A percentile compares a stretch with the other conserved stretches of the same genome.
Conservation (phyloP, 225 moss, liverwort and hornwort species). For the Polytrichum commune region DNA sequence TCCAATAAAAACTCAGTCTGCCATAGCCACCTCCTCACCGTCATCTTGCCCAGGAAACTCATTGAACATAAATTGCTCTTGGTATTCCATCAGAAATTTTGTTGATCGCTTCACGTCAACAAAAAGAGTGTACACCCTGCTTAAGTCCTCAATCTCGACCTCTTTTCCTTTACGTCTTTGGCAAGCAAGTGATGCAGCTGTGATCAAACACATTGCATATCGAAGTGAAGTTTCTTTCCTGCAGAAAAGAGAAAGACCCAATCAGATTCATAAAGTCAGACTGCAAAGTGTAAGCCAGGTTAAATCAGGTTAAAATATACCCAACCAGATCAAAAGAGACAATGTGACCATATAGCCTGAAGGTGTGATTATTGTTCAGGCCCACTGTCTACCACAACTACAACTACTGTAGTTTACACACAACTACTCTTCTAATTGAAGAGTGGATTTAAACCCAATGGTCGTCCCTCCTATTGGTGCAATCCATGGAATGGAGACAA, state of each 20-base stretch:
- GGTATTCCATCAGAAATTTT: slow-evolving; percentile 81
- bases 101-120: slow-evolving; percentile 82
- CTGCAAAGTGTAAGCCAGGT: neutral
- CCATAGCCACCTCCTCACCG: slow-evolving; percentile 62
- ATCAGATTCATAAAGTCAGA: slow-evolving; percentile 3
- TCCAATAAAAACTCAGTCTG: slow-evolving; percentile 23
- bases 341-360: no score
- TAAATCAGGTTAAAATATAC: neutral
- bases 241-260: slow-evolving; percentile 14
- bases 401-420: no score
- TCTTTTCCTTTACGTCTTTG: slow-evolving; percentile 77
- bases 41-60: slow-evolving; percentile 50
- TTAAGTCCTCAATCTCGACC: slow-evolving; percentile 76
- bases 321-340: neutral
- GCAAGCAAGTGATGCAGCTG: slow-evolving; percentile 77
- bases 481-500: no score
- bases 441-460: no score
- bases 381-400: no score
- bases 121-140: slow-evolving; percentile 73
- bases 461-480: no score
- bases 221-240: slow-evolving; percentile 78
- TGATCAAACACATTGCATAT: slow-evolving; percentile 83
- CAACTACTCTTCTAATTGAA: no score
- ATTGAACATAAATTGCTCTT: slow-evolving; percentile 87
- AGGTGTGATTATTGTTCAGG: no score